A percentile compares a stretch with the other conserved stretches of the same genome.
These are phyloP conservation scores for Saccharomycopsis javanensis DNA, from an alignment of 805 yeast species.

Conservation along the genomic window DNA sequence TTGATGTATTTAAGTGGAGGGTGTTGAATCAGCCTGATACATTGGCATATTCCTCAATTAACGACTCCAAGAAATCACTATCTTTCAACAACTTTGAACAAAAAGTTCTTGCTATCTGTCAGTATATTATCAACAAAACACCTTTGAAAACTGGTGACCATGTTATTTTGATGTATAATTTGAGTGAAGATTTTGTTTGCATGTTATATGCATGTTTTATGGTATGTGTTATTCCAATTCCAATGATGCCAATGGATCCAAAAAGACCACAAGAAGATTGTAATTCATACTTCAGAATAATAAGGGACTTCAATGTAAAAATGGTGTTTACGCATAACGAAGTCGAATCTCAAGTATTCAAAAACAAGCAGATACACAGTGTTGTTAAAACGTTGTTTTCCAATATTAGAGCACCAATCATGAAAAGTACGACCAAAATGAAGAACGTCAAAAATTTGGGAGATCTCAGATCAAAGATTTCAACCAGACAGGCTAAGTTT, in stretches of 20 bases:
- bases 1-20: constrained; percentile 73
- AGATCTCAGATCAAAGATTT: constrained; percentile 18
- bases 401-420: constrained; percentile 36
- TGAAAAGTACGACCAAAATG: constrained; percentile 59
- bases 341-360: constrained; percentile 50
- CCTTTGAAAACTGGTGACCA: constrained; percentile 56
- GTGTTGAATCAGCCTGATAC: constrained; percentile 67
- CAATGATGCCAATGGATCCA: constrained; percentile 61
- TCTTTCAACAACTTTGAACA: constrained; percentile 81
- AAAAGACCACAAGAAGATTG: constrained; percentile 65
- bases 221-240: constrained; percentile 71
- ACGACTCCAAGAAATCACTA: constrained; percentile 35
- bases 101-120: constrained; percentile 64
- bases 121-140: constrained; percentile 59
- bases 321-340: constrained; percentile 74
- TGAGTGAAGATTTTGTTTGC: constrained; percentile 77
- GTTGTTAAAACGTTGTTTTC: constrained; percentile 39
- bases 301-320: constrained; percentile 61
- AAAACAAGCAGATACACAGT: constrained; percentile 54
- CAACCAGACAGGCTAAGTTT: constrained; percentile 22
- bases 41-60: constrained; percentile 49
- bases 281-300: constrained; percentile 50
- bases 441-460: constrained; percentile 25
- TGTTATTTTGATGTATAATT: constrained; percentile 74
- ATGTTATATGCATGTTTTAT: constrained; percentile 81